Conservation (phyloP, 1,284 basidiomycete genomes). For the Moesziomyces sp. region DNA sequence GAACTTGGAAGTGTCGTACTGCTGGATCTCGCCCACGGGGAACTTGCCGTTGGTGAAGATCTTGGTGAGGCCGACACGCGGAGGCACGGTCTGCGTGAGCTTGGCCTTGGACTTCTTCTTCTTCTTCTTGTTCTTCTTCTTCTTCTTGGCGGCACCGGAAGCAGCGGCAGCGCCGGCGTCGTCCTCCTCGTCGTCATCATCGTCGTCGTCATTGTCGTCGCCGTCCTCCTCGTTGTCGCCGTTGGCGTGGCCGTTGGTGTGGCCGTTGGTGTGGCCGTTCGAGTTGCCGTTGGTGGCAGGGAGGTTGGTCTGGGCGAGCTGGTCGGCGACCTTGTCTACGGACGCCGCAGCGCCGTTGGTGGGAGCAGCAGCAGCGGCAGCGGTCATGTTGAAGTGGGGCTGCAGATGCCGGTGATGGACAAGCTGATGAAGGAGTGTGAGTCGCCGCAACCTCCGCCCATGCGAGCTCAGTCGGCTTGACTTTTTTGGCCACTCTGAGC, state of each 20-base stretch:
- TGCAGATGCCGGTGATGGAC: conserved; percentile 4
- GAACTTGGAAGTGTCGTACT: conserved; percentile 74
- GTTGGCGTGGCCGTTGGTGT: conserved; percentile 10
- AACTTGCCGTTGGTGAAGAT: conserved; percentile 86
- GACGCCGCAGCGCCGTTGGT: conserved; percentile 24
- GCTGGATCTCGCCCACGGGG: conserved; percentile 90
- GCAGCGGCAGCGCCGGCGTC: conserved; percentile 27
- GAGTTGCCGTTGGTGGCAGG: conserved; percentile 26
- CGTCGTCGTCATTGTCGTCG: conserved; percentile 48
- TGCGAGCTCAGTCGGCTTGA: neutral
- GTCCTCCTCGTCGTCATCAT: conserved; percentile 52
- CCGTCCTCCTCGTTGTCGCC: conserved; percentile 19
- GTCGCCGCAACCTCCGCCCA: too few species aligned
- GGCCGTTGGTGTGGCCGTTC: conserved; percentile 31
- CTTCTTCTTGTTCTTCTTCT: conserved; percentile 91
- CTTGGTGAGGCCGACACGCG: conserved; percentile 88
- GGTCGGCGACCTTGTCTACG: conserved; percentile 41
- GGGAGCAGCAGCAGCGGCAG: conserved; percentile 14
- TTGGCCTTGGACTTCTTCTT: conserved; percentile 60
- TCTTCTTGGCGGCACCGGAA: conserved; percentile 67
- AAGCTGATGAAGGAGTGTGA: too few species aligned
- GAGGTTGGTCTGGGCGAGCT: conserved; percentile 37
- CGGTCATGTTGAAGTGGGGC: conserved; percentile 14
- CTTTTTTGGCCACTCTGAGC: neutral
- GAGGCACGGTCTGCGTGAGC: conserved; percentile 83